phyloP scores from a whole-genome alignment of 371 early-diverging fungal genomes.

The Capillidium heterosporum region DNA sequence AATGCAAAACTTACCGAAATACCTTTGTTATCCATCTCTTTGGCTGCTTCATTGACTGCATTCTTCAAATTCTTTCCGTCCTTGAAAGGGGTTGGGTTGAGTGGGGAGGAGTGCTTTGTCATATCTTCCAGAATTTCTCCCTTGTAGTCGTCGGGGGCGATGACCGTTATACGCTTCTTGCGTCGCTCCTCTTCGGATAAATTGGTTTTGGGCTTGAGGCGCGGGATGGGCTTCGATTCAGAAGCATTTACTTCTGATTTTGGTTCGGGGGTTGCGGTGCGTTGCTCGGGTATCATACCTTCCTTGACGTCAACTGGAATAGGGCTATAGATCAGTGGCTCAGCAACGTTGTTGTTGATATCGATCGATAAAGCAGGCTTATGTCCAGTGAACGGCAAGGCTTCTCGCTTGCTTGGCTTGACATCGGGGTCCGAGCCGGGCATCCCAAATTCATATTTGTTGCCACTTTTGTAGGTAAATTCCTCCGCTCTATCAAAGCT shows the following conservation, averaged over 20 bases:
- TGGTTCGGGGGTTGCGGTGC: too few relatives aligned
- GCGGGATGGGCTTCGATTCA: background rate
- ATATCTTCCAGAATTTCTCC: conserved; percentile 4
- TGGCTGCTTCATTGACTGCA: background rate
- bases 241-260: too few relatives aligned
- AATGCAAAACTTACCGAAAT: background rate
- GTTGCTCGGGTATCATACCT: too few relatives aligned
- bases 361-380: background rate
- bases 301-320: background rate
- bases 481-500: background rate
- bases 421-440: too few relatives aligned
- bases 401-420: too few relatives aligned
- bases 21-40: background rate
- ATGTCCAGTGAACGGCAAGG: background rate
- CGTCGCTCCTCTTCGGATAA: conserved; percentile 3
- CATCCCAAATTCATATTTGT: too few relatives aligned
- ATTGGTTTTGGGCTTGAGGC: background rate
- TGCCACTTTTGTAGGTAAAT: background rate
- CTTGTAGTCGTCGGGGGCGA: background rate
- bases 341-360: background rate
- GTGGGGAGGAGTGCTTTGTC: background rate
- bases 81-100: background rate
- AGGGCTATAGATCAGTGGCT: background rate
- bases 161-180: conserved; percentile 5
- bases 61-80: too few relatives aligned